Percentiles rank a stretch among this genome's conserved stretches.
Conservation (phyloP, 2,329 filamentous ascomycete genomes). For the Exophiala viscosa region DNA sequence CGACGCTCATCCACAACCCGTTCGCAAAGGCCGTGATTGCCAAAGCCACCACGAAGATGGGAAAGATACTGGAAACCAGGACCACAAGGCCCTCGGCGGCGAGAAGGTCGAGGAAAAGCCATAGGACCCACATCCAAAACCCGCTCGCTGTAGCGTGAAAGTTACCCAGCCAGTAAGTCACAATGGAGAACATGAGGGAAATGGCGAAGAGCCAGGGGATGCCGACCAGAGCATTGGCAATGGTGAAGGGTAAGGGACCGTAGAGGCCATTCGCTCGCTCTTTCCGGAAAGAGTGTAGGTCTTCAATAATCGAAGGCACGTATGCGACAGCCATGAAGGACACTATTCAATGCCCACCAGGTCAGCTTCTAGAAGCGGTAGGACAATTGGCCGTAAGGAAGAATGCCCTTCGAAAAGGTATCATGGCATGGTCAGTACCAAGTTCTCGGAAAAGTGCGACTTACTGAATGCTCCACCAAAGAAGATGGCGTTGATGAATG, state of each 20-base stretch:
- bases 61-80: slow-evolving; percentile 67
- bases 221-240: slow-evolving; percentile 79
- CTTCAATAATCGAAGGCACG: slow-evolving; percentile 78
- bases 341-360: slow-evolving; percentile 39
- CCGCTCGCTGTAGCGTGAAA: slow-evolving; percentile 62
- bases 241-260: slow-evolving; percentile 66
- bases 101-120: slow-evolving; percentile 78
- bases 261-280: slow-evolving; percentile 80
- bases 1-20: slow-evolving; percentile 82
- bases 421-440: too few relatives aligned
- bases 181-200: slow-evolving; percentile 67
- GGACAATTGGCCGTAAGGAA: background rate
- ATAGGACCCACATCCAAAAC: slow-evolving; percentile 77
- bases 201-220: slow-evolving; percentile 79
- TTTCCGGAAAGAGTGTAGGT: slow-evolving; percentile 67
- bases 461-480: slow-evolving; percentile 65
- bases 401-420: too few relatives aligned
- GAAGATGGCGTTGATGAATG: slow-evolving; percentile 79
- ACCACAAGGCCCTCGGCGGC: slow-evolving; percentile 81
- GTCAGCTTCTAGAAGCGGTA: background rate
- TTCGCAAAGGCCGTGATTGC: slow-evolving; percentile 80
- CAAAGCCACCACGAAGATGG: slow-evolving; percentile 74
- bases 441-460: too few relatives aligned
- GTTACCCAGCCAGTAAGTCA: slow-evolving; percentile 77
- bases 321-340: slow-evolving; percentile 82